These are phyloP conservation scores for Pyronema omphalodes DNA, from an alignment of 495 filamentous ascomycete species.

Conservation along the genomic window DNA sequence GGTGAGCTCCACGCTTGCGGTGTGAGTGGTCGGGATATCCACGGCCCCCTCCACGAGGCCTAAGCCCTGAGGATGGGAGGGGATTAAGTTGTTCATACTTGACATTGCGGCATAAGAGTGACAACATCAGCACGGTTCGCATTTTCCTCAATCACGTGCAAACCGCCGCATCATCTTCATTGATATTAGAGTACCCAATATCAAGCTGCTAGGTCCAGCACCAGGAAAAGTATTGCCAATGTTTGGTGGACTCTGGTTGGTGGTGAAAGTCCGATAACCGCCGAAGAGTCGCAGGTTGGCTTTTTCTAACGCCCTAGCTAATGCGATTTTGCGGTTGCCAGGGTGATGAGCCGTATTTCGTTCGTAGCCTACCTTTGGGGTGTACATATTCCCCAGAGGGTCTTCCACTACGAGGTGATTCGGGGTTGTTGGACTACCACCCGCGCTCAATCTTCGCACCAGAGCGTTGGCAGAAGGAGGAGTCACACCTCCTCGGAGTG, in stretches of 20 bases:
- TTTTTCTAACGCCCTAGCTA: slow-evolving; percentile 87
- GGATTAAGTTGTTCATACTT: slow-evolving; percentile 94
- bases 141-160: slow-evolving; percentile 71
- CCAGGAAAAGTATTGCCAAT: slow-evolving; percentile 16
- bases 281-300: slow-evolving; percentile 70
- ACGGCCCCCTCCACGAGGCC: slow-evolving; percentile 17
- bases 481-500: slow-evolving; percentile 41
- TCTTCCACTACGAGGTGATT: slow-evolving; percentile 33
- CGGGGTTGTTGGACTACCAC: slow-evolving; percentile 25
- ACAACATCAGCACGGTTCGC: slow-evolving; percentile 88
- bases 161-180: slow-evolving; percentile 63
- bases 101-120: slow-evolving; percentile 93
- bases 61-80: slow-evolving; percentile 30
- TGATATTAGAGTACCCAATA: slow-evolving; percentile 15
- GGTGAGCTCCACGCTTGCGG: slow-evolving; percentile 39
- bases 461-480: slow-evolving; percentile 31
- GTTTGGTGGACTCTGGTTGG: slow-evolving; percentile 18
- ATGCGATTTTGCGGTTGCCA: slow-evolving; percentile 50
- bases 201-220: slow-evolving; percentile 30
- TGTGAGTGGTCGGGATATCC: slow-evolving; percentile 1
- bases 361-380: slow-evolving; percentile 54
- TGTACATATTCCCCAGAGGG: slow-evolving; percentile 35
- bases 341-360: slow-evolving; percentile 40
- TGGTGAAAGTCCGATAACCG: slow-evolving; percentile 29
- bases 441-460: slow-evolving; percentile 29